These are phyloP conservation scores for Albizia julibrissin DNA, from an alignment of 306 rosid genomes.

Conservation along the genomic window DNA sequence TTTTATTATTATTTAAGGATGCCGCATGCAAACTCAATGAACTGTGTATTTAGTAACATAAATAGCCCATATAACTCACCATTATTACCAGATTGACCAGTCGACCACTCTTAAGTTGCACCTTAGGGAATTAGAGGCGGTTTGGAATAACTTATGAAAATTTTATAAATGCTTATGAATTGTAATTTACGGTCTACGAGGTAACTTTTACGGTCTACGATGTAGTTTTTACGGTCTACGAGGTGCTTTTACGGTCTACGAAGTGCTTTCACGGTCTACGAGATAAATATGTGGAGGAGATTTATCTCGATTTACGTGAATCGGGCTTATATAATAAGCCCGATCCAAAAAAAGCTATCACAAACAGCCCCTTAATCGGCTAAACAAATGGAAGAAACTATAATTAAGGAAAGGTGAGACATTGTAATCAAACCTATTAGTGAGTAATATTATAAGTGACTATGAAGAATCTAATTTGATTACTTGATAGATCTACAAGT, in stretches of 20 bases:
- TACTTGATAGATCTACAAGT: background rate
- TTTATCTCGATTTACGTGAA: background rate
- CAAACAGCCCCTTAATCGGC: background rate
- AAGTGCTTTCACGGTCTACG: too few species aligned
- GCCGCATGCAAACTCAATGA: slow-evolving; percentile 38
- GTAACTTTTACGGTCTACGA: too few species aligned
- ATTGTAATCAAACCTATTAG: slow-evolving; percentile 29
- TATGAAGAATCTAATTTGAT: slow-evolving; percentile 2
- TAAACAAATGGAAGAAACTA: background rate
- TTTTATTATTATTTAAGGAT: slow-evolving; percentile 17
- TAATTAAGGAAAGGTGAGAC: slow-evolving; percentile 39
- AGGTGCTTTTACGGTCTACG: too few species aligned
- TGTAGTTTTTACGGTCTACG: too few species aligned
- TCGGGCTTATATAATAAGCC: too few species aligned
- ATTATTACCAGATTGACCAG: slow-evolving; percentile 19
- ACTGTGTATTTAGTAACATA: slow-evolving; percentile 5
- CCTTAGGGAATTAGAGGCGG: too few species aligned
- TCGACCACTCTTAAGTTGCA: too few species aligned
- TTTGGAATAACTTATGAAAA: too few species aligned
- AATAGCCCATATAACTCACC: slow-evolving; percentile 15
- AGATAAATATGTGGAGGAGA: too few species aligned
- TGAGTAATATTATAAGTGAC: slow-evolving; percentile 11
- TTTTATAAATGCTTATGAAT: too few species aligned
- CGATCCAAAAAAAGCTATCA: too few species aligned
- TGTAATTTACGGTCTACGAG: too few species aligned